Percentiles rank a stretch among this genome's conserved stretches.
Evolutionary conservation across 2,329 filamentous ascomycete species (phyloP).

Genomic region (Dendryphion nanum): DNA sequence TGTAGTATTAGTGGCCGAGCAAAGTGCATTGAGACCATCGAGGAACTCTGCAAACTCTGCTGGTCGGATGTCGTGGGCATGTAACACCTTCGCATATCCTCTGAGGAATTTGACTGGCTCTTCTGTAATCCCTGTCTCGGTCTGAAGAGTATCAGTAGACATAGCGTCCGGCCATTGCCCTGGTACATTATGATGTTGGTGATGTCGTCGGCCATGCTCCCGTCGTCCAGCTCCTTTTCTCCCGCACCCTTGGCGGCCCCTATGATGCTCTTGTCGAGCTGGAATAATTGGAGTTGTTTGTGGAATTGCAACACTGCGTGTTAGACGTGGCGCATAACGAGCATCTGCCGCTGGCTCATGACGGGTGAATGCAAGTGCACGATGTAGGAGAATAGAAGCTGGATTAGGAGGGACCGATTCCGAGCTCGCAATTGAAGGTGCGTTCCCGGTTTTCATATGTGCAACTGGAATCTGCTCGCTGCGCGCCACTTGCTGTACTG

Average conservation of each 20-base stretch:
- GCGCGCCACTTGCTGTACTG: slow-evolving; percentile 21
- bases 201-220: not conserved
- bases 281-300: slow-evolving; percentile 6
- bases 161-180: slow-evolving; percentile 9
- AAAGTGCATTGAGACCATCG: slow-evolving; percentile 32
- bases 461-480: slow-evolving; percentile 24
- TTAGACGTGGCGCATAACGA: slow-evolving; percentile 22
- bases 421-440: not conserved
- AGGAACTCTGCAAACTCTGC: slow-evolving; percentile 33
- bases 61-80: slow-evolving; percentile 26
- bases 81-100: slow-evolving; percentile 29
- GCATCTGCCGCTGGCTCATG: slow-evolving; percentile 23
- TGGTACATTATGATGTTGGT: slow-evolving; percentile 3
- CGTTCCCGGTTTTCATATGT: not conserved
- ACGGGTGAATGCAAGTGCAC: slow-evolving; percentile 25
- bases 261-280: not conserved
- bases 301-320: slow-evolving; percentile 25
- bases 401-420: slow-evolving; percentile 5
- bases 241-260: slow-evolving; percentile 3
- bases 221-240: slow-evolving; percentile 3
- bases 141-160: slow-evolving; percentile 8
- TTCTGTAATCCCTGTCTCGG: not conserved
- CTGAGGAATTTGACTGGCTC: slow-evolving; percentile 23
- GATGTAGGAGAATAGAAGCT: slow-evolving; percentile 13
- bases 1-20: slow-evolving; percentile 10